Evolutionary conservation across 2,329 filamentous ascomycete genomes (phyloP), one percentile per base, ranked within the genome.

Genomic region (Exserohilum turcica): DNA sequence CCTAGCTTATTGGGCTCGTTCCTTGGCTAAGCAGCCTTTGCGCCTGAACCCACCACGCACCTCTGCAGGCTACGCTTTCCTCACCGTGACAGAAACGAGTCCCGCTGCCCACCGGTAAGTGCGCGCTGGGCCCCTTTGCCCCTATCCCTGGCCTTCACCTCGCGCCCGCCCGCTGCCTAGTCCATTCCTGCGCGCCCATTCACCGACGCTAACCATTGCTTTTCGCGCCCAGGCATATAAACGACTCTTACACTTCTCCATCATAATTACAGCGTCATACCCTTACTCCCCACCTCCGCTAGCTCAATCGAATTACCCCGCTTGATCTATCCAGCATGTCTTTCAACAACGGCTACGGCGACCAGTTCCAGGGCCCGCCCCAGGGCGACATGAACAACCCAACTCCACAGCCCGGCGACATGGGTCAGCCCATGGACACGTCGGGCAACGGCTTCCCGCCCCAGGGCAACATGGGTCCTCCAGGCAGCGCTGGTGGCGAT

Each of bases 341-440:
- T 72, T 88, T 86, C 78, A 82, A 84, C 59, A 84, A 84, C 74
- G 86, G 84, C 75, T 84, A 87, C 67, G 35, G 35, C 46, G 79
- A 81, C 60, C 79, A 81, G 60, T 86, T 84, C 74, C 83, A 82
- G 69, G 82, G 82, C 72, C 84, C 85, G 73, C 82, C 83, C 64
- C 76, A 76, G 60, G 78, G 70, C 62, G 76, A 78, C 58, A 76
- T 76, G 52, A 67, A 81, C 61, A 83, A 83, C 73, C 81, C 61
- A 35, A 62, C 67, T 48, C 68, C 69, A 46, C 82, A 80, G 64
- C 72, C 79, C 54, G 52, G 52, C 42, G 78, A 80, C 57, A 82
- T 86, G 76, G 79, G 79, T 46, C 84, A 86, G 75, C 77, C 78
- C 56, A 80, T 82, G 60, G 84, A 86, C 57, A 80, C 80, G 50